phyloP scores from a whole-genome alignment of 1,284 basidiomycete genomes.

The Coniophora puteana region DNA sequence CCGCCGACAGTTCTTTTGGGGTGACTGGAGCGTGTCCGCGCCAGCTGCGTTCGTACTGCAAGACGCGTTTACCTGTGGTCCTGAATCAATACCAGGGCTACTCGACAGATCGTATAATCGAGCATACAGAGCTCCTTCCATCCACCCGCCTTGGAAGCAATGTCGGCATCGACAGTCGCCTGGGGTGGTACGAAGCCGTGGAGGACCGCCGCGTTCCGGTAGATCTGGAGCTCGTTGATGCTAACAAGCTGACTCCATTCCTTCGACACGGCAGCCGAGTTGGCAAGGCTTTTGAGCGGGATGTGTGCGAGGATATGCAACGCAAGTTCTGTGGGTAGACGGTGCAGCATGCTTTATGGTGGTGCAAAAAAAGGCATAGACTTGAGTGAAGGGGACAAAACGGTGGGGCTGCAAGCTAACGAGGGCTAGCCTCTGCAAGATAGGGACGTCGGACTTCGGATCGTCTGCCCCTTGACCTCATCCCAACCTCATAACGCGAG shows the following conservation, averaged over 20 bases:
- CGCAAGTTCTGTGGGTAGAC: constrained; percentile 47
- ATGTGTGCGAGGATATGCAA: constrained; percentile 43
- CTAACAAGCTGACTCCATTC: constrained; percentile 41
- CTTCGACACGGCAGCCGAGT: constrained; percentile 34
- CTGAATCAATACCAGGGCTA: constrained; percentile 11
- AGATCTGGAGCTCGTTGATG: constrained; percentile 45
- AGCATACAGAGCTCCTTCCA: constrained; percentile 64
- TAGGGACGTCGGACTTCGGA: too few species aligned
- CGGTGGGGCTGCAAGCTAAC: too few species aligned
- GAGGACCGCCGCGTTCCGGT: constrained; percentile 46
- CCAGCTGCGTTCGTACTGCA: constrained; percentile 53
- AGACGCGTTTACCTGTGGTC: constrained; percentile 39
- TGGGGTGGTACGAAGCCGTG: constrained; percentile 42
- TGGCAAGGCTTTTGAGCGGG: constrained; percentile 36
- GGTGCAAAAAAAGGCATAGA: constrained; percentile 3
- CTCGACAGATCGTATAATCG: constrained; percentile 3
- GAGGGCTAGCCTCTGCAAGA: too few species aligned
- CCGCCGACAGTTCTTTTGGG: constrained; percentile 28
- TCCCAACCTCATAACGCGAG: too few species aligned
- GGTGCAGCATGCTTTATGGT: constrained; percentile 29
- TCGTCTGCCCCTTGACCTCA: too few species aligned
- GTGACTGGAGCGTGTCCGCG: constrained; percentile 41
- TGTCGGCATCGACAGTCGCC: constrained; percentile 30
- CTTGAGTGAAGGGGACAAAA: too few species aligned
- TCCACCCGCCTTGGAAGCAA: constrained; percentile 7